Base-by-base conservation (phyloP, 257 asterid genomes). In the Linaria vulgaris region DNA sequence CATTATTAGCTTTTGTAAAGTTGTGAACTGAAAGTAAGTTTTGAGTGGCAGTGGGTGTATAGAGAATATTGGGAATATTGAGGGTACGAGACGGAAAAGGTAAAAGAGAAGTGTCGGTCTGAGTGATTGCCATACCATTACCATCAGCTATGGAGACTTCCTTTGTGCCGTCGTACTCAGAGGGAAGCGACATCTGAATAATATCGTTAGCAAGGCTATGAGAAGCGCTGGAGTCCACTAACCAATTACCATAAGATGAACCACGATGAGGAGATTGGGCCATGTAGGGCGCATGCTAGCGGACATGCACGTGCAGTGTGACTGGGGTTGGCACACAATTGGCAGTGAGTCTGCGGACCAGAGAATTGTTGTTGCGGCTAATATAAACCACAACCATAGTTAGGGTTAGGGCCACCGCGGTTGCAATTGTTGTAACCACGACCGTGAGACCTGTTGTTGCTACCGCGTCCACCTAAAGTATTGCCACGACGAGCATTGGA, bases 101-200 rank as follows among this genome's bases (percentile, higher is more conserved):
- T 8, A 57, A 4, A n/a, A 16, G 34, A 6, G 63, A n/a, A 7
- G 22, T 57, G 31, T 47, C 48, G 19, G 24, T 16, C 15, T 57
- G 63, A 12, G 60, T 31, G 27, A 57, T 34, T 0, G 63, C 24
- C 3, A 57, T 5, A 34, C 48, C 17, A 15, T 25, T 3, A 1
- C 63, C 63, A 57, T 57, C 63, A 3, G 25, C 48, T 1, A 57
- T 5, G 0, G n/a, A 15, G 3, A 57, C 63, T 6, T 57, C 47
- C 1, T 37, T 30, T 14, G 62, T 56, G 14, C 62, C 62, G 31
- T 56, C 62, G 17, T 57, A 57, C 34, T 31, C 31, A 9, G 27
- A 57, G 6, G 31, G 63, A 3, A 57, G 20, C 6, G 48, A 9
- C 17, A 57, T 16, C 6, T 57, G 31, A 12, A 3, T 30, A 5